Evolutionary conservation across 176 grass and related monocot species (phyloP), one percentile per base, ranked within the genome.

Genomic region (Oryza rufipogon): DNA sequence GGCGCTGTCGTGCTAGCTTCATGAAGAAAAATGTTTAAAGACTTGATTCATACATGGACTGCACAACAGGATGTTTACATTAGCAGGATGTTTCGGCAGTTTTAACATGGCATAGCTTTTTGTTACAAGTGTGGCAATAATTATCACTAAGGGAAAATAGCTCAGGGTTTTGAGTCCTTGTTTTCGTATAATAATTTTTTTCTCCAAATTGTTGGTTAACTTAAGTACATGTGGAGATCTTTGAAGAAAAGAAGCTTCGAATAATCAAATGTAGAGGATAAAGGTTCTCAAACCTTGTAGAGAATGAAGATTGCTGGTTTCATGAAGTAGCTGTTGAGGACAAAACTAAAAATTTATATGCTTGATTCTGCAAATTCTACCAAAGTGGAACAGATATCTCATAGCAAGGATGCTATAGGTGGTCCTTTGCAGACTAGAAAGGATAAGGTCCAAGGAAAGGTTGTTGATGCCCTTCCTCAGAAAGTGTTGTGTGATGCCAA

Each of bases 341-440:
- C 87, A 68, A 77, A 71, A 36, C 56, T 79, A 51, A 89, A 78
- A 33, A 41, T 23, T 7, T 51, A 30, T 81, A 67, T 86, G 75
- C 84, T 89, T 91, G 71, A 42, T 71, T 81, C 48, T 84, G 86
- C 83, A 86, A 71, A 91, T 74, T 86, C 56, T 87, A 73, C 64
- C 80, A 26, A 87, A 75, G 74, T 7, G 20, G 46, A 77, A 45
- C 49, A 60, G n/a, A 23, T 87, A 56, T 66, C 33, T 4, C 63
- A 81, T 68, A 77, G 41, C 22, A 64, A 89, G 78, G 67, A 87
- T 86, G 82, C 9, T 26, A 26, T 26, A 73, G 73, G 85, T 2
- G 20, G 11, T 86, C 34, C 38, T 60, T 38, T 83, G 70, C 64
- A 84, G 51, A 73, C 22, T 80, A 38, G 74, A 46, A 28, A 80